Percentiles rank a stretch among this genome's conserved stretches.
phyloP scores from a whole-genome alignment of 2,329 filamentous ascomycete genomes.

The Sporothrix inflata region DNA sequence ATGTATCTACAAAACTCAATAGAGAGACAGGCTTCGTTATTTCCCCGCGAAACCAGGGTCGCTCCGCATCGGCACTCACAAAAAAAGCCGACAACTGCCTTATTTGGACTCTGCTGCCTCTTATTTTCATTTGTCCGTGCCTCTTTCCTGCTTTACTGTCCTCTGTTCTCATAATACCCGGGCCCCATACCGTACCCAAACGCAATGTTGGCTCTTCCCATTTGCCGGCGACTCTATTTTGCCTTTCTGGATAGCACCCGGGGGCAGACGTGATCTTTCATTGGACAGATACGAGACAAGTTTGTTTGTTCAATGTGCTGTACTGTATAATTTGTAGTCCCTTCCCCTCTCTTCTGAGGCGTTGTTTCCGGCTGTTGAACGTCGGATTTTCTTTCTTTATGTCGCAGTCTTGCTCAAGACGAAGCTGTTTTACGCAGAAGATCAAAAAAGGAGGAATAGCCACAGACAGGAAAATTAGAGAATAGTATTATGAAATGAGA shows the following conservation, averaged over 20 bases:
- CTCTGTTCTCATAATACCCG: background rate
- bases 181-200: background rate
- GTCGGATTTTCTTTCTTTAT: background rate
- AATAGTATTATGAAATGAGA: too few species aligned
- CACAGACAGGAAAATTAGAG: too few species aligned
- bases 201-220: background rate
- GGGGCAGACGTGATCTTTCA: background rate
- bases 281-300: background rate
- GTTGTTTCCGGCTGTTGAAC: background rate
- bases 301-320: background rate
- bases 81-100: background rate
- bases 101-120: background rate
- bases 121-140: background rate
- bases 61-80: background rate
- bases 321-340: background rate
- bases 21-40: background rate
- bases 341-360: background rate
- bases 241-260: background rate
- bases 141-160: too few species aligned
- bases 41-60: background rate
- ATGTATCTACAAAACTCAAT: background rate
- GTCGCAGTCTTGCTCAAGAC: too few species aligned
- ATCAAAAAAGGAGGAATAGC: too few species aligned
- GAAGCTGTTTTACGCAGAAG: too few species aligned
- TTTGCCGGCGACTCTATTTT: constrained; percentile 15